phyloP scores from a whole-genome alignment of 129 eudicot species.

The Escallonia rubra region DNA sequence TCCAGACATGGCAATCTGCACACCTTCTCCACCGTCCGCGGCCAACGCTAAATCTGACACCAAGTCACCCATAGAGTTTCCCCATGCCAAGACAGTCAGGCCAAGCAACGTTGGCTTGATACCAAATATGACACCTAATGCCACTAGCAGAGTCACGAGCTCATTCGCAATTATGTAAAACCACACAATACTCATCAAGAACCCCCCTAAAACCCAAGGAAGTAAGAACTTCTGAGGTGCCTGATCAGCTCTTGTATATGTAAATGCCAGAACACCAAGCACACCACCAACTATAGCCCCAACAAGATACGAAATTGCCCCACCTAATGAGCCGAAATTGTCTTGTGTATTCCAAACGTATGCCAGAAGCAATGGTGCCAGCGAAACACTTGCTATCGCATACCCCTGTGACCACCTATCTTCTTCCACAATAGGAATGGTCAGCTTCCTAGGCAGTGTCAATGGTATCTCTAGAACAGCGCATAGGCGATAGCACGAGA shows the following conservation, averaged over 20 bases:
- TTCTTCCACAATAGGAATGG: slow-evolving; percentile 75
- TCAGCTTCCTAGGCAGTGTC: slow-evolving; percentile 54
- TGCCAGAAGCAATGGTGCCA: slow-evolving; percentile 64
- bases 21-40: slow-evolving; percentile 62
- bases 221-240: slow-evolving; percentile 65
- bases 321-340: slow-evolving; percentile 1
- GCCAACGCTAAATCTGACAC: slow-evolving; percentile 80
- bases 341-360: slow-evolving; percentile 51
- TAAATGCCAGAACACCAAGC: slow-evolving; percentile 47
- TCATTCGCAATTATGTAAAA: slow-evolving; percentile 83
- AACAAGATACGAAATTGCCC: slow-evolving; percentile 21
- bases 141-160: slow-evolving; percentile 62
- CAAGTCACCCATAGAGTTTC: slow-evolving; percentile 85
- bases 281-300: slow-evolving; percentile 36
- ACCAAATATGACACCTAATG: slow-evolving; percentile 61
- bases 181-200: slow-evolving; percentile 87
- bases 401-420: slow-evolving; percentile 75
- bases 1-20: slow-evolving; percentile 86
- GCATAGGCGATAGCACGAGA: slow-evolving; percentile 45
- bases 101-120: slow-evolving; percentile 72
- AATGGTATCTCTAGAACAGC: slow-evolving; percentile 56
- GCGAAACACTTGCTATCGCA: slow-evolving; percentile 58
- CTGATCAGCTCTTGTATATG: slow-evolving; percentile 40
- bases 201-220: slow-evolving; percentile 84
- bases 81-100: slow-evolving; percentile 86